Percentiles rank a stretch among this genome's conserved stretches.
Conservation (phyloP, 345 rosid genomes). For the Gossypium turneri region DNA sequence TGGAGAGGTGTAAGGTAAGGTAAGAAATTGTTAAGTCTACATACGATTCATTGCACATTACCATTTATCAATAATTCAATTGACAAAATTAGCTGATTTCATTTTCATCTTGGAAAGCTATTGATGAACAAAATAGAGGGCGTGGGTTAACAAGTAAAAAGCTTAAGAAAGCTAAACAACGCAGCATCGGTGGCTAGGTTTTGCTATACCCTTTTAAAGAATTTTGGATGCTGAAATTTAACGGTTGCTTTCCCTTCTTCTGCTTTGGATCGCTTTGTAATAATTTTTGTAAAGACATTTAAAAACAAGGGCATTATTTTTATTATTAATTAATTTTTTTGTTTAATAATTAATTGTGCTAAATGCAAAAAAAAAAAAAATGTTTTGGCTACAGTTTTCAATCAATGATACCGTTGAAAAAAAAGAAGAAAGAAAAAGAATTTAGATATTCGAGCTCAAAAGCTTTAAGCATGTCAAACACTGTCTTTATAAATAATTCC, state of each 20-base stretch:
- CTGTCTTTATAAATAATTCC: no score
- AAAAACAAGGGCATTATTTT: no score
- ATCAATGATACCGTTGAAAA: no score
- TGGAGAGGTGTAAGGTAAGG: neutral
- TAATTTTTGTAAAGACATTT: neutral
- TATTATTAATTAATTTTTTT: no score
- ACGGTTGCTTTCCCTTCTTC: conserved; percentile 12
- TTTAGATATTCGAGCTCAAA: no score
- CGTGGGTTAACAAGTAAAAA: conserved; percentile 14
- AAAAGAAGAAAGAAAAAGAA: no score
- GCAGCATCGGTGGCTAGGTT: neutral
- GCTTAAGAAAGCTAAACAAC: conserved; percentile 23
- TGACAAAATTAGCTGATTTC: neutral
- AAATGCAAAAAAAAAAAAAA: no score
- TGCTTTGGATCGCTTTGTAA: neutral
- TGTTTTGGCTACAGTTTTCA: no score
- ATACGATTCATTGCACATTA: neutral
- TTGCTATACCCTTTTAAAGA: conserved; percentile 16
- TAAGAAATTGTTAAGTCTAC: neutral
- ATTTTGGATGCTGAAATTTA: neutral
- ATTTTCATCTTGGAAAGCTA: conserved; percentile 20
- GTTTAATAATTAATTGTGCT: no score
- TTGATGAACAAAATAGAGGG: conserved; percentile 13
- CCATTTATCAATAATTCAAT: no score
- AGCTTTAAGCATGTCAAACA: no score